Conservation (phyloP, 2,329 filamentous ascomycete species). For the Arthrobotrys sinensis region DNA sequence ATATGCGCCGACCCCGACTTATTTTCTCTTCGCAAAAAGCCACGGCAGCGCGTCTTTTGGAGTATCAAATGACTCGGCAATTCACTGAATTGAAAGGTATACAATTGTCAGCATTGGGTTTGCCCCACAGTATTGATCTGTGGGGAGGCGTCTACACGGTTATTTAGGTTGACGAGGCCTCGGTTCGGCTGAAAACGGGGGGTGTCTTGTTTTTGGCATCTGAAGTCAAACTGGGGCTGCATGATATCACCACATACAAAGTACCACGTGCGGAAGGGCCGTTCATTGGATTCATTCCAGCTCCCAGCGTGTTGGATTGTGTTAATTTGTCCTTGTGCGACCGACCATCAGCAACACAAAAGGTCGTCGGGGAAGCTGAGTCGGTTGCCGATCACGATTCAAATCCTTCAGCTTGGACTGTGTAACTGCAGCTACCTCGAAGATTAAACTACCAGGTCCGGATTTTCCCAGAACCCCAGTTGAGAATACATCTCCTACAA, state of each 20-base stretch:
- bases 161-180: constrained; percentile 34
- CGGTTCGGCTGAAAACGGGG: constrained; percentile 60
- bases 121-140: constrained; percentile 38
- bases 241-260: constrained; percentile 1
- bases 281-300: not conserved
- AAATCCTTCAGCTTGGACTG: not conserved
- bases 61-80: constrained; percentile 7
- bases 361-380: constrained; percentile 7
- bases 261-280: constrained; percentile 1
- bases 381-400: not conserved
- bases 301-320: constrained; percentile 9
- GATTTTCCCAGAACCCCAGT: not conserved
- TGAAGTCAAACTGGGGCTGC: constrained; percentile 7
- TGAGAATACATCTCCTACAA: too few species aligned
- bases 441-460: not conserved
- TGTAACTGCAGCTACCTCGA: not conserved
- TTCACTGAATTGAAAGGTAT: not conserved
- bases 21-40: not conserved
- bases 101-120: constrained; percentile 4
- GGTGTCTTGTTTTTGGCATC: constrained; percentile 27
- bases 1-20: constrained; percentile 30
- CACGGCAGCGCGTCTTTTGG: constrained; percentile 16
- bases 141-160: constrained; percentile 23
- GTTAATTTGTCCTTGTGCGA: not conserved
- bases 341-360: not conserved